Percentiles rank a stretch among this genome's conserved stretches.
Evolutionary conservation across 2,329 filamentous ascomycete genomes (phyloP).

Genomic region (Alternaria hordeiaustralica): DNA sequence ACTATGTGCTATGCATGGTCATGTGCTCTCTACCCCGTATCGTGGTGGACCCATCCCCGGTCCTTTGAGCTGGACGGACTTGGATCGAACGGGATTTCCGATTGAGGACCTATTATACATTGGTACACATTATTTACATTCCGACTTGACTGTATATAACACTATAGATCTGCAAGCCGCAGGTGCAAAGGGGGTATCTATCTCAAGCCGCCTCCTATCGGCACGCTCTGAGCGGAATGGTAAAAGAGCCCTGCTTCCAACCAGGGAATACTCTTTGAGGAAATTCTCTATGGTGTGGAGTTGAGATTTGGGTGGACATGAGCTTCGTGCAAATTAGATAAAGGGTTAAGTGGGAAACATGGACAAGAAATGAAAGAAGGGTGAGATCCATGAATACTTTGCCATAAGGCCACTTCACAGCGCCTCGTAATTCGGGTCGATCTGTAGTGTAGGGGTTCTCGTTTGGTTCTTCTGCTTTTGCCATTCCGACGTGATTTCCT

Average conservation of each 20-base stretch:
- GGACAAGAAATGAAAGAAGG: conserved; percentile 33
- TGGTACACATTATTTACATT: conserved; percentile 6
- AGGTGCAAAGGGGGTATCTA: conserved; percentile 32
- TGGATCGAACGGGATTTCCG: background rate
- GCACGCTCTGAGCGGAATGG: conserved; percentile 10
- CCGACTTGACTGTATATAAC: conserved; percentile 17
- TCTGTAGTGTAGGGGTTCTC: conserved; percentile 48
- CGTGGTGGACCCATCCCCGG: background rate
- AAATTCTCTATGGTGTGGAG: conserved; percentile 11
- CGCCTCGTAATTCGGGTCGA: conserved; percentile 44
- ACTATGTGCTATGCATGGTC: conserved; percentile 1
- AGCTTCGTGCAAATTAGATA: conserved; percentile 33
- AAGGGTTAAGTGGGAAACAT: conserved; percentile 24
- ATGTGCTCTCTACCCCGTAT: background rate
- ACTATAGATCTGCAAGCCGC: conserved; percentile 21
- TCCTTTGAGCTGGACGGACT: background rate
- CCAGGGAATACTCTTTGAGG: conserved; percentile 9
- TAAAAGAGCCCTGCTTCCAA: conserved; percentile 11
- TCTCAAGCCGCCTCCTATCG: conserved; percentile 21
- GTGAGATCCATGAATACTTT: conserved; percentile 8
- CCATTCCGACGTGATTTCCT: conserved; percentile 81
- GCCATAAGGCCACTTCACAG: conserved; percentile 22
- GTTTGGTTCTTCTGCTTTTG: conserved; percentile 50
- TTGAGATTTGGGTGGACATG: conserved; percentile 16
- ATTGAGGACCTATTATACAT: background rate